phyloP scores from a whole-genome alignment of 805 yeast species.

The Kuraishia ogatae region DNA sequence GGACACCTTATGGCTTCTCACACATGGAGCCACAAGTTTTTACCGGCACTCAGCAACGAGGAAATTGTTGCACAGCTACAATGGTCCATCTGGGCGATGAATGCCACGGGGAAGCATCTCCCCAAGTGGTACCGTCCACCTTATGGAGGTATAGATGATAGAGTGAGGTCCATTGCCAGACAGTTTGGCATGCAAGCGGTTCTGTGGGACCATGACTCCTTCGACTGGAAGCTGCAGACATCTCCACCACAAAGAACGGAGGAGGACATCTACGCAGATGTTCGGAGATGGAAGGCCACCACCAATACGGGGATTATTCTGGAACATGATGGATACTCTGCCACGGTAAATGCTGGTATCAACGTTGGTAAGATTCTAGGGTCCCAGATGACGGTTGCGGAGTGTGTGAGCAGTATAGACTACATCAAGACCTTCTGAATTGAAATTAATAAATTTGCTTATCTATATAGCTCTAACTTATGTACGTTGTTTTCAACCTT shows the following conservation, averaged over 20 bases:
- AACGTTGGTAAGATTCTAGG: slow-evolving; percentile 49
- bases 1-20: slow-evolving; percentile 87
- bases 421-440: slow-evolving; percentile 34
- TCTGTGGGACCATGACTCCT: slow-evolving; percentile 86
- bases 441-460: background rate
- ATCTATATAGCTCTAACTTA: background rate
- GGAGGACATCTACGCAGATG: slow-evolving; percentile 45
- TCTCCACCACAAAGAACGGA: slow-evolving; percentile 36
- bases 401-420: slow-evolving; percentile 63
- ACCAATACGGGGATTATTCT: slow-evolving; percentile 55
- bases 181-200: slow-evolving; percentile 85
- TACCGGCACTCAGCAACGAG: slow-evolving; percentile 73
- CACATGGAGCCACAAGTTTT: slow-evolving; percentile 86
- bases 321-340: slow-evolving; percentile 72
- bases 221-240: slow-evolving; percentile 75
- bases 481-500: background rate
- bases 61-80: slow-evolving; percentile 81
- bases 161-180: slow-evolving; percentile 71
- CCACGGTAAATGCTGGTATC: slow-evolving; percentile 63
- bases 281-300: slow-evolving; percentile 37
- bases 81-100: slow-evolving; percentile 98
- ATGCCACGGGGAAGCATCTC: slow-evolving; percentile 78
- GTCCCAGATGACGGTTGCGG: slow-evolving; percentile 65
- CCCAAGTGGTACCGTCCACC: slow-evolving; percentile 98
- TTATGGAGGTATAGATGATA: slow-evolving; percentile 86